Base-by-base conservation (phyloP, 371 early-diverging fungal genomes). In the Choanephora cucurbitarum region DNA sequence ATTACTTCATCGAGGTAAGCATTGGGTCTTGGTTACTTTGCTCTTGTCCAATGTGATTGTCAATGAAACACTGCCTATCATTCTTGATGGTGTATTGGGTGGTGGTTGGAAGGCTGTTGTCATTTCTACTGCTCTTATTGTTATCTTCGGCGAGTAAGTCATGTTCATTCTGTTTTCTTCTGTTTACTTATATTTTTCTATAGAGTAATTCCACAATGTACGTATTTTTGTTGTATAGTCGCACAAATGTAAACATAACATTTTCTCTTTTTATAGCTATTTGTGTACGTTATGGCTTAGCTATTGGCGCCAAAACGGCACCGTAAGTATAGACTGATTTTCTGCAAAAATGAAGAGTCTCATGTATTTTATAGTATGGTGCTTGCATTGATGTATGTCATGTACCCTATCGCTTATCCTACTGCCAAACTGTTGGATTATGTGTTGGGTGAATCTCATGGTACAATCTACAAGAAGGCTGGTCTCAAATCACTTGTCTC, bases 21-120 rank as follows among this genome's bases (percentile, higher is more conserved):
- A 93, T 58, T 86, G 91, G 87, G 86, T 94, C 1, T 79, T 94
- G 5, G 94, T 94, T 4, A 96, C 97, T 1, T 71, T 98, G 45
- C 71, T 98, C 15, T 72, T 98, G 22, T 85, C 91, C 13, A 98
- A 96, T 73, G 94, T 94, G 11, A 79, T 98, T 34, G 86, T 96
- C 34, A 97, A 97, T 72, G 96, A 96, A 69, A 91, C 97, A 2
- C 73, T 98, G 55, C 98, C 98, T 4, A 92, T 98, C 44, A 84
- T 98, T 64, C 71, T 94, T 54, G 94, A 95, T 58, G 79, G 83
- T 23, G 80, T 91, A 0, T 72, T 90, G 5, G 90, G 90, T 44
- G 90, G 89, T 41, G 88, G 90, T 24, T 88, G 93, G 52, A 81
- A 87, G 44, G 98, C 98, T 10, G 87, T 98, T 41, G 65, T 98